Evolutionary conservation across 176 grass and related monocot species (phyloP).

Genomic region (Zea luxurians): DNA sequence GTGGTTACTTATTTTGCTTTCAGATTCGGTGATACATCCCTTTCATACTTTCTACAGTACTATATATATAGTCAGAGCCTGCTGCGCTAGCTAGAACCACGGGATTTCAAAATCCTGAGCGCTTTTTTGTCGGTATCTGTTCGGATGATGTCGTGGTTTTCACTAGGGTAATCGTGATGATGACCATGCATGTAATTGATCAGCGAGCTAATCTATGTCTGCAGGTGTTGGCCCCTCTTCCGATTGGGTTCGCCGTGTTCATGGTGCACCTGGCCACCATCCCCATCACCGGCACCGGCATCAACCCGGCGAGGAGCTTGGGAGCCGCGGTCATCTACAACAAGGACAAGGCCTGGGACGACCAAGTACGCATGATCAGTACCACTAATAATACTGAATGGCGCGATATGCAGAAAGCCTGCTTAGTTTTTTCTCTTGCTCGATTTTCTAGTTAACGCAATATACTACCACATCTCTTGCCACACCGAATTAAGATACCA

Average conservation of each 20-base stretch:
- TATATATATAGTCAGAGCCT: too few species aligned
- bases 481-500: conserved; percentile 37
- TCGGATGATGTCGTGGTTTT: neutral
- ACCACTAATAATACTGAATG: too few species aligned
- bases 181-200: neutral
- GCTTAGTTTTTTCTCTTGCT: too few species aligned
- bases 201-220: neutral
- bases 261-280: conserved; percentile 92
- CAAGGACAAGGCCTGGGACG: conserved; percentile 62
- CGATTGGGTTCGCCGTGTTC: conserved; percentile 89
- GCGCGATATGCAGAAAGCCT: too few species aligned
- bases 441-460: neutral
- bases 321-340: conserved; percentile 82
- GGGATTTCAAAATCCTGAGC: too few species aligned
- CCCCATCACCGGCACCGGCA: conserved; percentile 88
- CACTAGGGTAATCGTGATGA: neutral
- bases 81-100: too few species aligned
- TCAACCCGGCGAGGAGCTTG: conserved; percentile 85
- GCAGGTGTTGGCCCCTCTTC: conserved; percentile 88
- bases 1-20: conserved; percentile 9
- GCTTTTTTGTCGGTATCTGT: conserved; percentile 24
- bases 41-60: neutral
- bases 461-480: conserved; percentile 34
- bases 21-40: conserved; percentile 22
- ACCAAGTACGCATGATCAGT: conserved; percentile 49